Evolutionary conservation across 2,329 filamentous ascomycete genomes (phyloP), one percentile per base, ranked within the genome.

Genomic region (Cladorrhinum sp.): DNA sequence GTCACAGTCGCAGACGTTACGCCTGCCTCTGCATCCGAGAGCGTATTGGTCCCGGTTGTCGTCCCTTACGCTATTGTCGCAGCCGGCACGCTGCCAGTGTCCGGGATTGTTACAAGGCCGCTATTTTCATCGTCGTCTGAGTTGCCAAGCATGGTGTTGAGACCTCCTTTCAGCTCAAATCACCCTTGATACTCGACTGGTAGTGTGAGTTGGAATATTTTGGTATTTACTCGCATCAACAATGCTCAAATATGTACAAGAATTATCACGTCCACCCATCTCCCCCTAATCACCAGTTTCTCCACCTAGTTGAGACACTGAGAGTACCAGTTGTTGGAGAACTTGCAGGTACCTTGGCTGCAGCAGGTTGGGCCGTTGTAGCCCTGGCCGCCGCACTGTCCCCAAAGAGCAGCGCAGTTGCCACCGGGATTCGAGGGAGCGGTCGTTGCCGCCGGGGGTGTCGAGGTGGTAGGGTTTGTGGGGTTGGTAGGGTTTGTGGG

Each of bases 351-450:
- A 14, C 69, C 67, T 33, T 69, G 69, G 1, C 68, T 57, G 61
- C 74, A 76, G 49, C 68, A 69, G 5, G 70, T 73, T 7, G 71
- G 63, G 0, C 73, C 73, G 0, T 67, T 66, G 65, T 70, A 75
- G 14, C 67, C 68, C 30, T 63, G 61, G 18, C 74, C 74, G n/a
- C 74, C 74, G 24, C 74, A 76, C 62, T 76, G 74, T 1, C 65
- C 73, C 63, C 68, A 74, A 7, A 71, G 63, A 21, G 68, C 58
- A 24, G 67, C 55, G 56, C 67, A 67, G 57, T 52, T 59, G 12
- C 64, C 61, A 24, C 55, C 26, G 28, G 16, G 16, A 12, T 46
- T 46, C 6, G 42, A 3, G n/a, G 42, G 42, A 20, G 18, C 42
- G 10, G 14, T 16, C 7, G 36, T 42, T 5, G 26, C n/a, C n/a